Percentiles rank a stretch among this genome's conserved stretches.
Evolutionary conservation across 257 asterid genomes (phyloP).

Genomic region (Solanum bulbocastanum): DNA sequence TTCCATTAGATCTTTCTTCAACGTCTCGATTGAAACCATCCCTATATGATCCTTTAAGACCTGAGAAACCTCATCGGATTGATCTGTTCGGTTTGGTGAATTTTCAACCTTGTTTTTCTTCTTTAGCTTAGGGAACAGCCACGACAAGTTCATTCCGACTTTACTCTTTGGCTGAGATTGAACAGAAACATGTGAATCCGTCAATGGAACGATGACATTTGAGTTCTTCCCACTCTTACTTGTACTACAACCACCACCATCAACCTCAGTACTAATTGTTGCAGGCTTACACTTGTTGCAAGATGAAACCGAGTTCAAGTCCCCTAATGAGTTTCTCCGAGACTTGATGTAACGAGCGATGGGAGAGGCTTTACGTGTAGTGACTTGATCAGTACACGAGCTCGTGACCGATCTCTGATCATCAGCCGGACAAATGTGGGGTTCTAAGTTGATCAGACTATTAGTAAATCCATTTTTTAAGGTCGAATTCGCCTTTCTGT

Average conservation of each 20-base stretch:
- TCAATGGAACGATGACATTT: slow-evolving; percentile 50
- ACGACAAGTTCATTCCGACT: slow-evolving; percentile 38
- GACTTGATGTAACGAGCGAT: slow-evolving; percentile 31
- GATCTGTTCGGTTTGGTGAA: slow-evolving; percentile 23
- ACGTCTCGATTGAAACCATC: slow-evolving; percentile 27
- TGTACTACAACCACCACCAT: slow-evolving; percentile 3
- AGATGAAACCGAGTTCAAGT: slow-evolving; percentile 47
- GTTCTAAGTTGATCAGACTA: slow-evolving; percentile 19
- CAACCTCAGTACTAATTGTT: slow-evolving; percentile 31
- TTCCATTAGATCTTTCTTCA: slow-evolving; percentile 47
- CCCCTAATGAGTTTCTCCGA: slow-evolving; percentile 61
- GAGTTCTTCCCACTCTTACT: slow-evolving; percentile 36
- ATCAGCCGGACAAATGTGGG: slow-evolving; percentile 28
- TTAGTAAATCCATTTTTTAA: slow-evolving; percentile 27
- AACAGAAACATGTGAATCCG: slow-evolving; percentile 62
- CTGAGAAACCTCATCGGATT: slow-evolving; percentile 33
- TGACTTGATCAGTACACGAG: slow-evolving; percentile 20
- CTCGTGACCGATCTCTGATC: slow-evolving; percentile 39
- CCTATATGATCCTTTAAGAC: slow-evolving; percentile 25
- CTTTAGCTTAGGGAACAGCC: slow-evolving; percentile 72
- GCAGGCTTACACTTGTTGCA: slow-evolving; percentile 72
- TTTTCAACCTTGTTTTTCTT: slow-evolving; percentile 51
- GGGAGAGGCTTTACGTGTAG: slow-evolving; percentile 27
- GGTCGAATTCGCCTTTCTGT: slow-evolving; percentile 40
- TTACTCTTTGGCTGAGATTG: slow-evolving; percentile 41